phyloP scores from a whole-genome alignment of 768 basidiomycete genomes.

The Pleurotus tuber-regium region DNA sequence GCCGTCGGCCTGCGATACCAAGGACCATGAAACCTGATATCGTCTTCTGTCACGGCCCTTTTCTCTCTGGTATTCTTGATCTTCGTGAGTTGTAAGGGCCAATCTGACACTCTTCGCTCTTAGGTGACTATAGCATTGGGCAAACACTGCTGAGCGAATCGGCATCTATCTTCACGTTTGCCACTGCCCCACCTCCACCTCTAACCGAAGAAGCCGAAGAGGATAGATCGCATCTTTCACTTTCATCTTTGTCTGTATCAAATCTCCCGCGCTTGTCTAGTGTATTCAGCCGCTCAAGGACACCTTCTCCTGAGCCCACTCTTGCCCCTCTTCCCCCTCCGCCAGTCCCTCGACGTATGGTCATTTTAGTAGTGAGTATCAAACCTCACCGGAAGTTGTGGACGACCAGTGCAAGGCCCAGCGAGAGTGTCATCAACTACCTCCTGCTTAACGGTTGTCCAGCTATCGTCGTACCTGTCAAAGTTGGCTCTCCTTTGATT shows the following conservation, averaged over 20 bases:
- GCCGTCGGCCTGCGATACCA: constrained; percentile 57
- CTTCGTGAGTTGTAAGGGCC: no score
- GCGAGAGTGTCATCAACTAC: constrained; percentile 63
- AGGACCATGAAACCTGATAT: constrained; percentile 64
- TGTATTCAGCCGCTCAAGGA: constrained; percentile 45
- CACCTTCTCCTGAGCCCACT: constrained; percentile 48
- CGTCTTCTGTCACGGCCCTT: constrained; percentile 64
- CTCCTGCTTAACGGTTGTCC: constrained; percentile 61
- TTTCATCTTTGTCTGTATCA: constrained; percentile 23
- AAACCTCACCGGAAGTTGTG: constrained; percentile 61
- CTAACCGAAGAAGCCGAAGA: constrained; percentile 15
- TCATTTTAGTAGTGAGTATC: constrained; percentile 52
- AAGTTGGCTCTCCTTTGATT: constrained; percentile 57
- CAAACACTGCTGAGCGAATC: constrained; percentile 57
- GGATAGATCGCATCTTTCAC: constrained; percentile 14
- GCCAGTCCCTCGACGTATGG: constrained; percentile 51
- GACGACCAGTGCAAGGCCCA: constrained; percentile 56
- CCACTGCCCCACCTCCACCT: constrained; percentile 21
- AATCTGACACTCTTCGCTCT: background rate
- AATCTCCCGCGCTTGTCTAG: constrained; percentile 37
- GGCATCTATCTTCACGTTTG: constrained; percentile 46
- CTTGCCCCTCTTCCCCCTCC: constrained; percentile 39
- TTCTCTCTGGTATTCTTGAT: constrained; percentile 50
- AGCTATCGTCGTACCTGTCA: constrained; percentile 56
- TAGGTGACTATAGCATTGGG: constrained; percentile 62